phyloP scores from a whole-genome alignment of 768 basidiomycete genomes.

The Suillus spraguei region DNA sequence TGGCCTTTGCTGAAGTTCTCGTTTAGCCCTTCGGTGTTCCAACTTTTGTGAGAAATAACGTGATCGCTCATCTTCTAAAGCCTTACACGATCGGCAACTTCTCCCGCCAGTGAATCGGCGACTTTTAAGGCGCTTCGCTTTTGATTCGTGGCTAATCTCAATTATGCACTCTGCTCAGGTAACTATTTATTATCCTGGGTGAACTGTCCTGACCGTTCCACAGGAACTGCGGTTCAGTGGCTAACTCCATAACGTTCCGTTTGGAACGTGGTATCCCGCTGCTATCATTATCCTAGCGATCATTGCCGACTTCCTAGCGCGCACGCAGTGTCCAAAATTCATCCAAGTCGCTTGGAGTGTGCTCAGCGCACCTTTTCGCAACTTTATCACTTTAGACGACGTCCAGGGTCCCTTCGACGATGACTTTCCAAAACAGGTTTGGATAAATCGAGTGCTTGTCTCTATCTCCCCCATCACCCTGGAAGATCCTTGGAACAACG shows the following conservation, averaged over 20 bases:
- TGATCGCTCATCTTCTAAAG: slow-evolving; percentile 3
- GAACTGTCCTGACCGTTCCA: neutral
- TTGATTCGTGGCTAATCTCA: neutral
- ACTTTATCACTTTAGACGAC: slow-evolving; percentile 55
- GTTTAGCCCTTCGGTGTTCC: slow-evolving; percentile 45
- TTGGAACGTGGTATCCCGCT: slow-evolving; percentile 12
- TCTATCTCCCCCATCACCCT: slow-evolving; percentile 36
- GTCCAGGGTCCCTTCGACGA: slow-evolving; percentile 39
- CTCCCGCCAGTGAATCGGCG: slow-evolving; percentile 7
- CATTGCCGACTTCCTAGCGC: slow-evolving; percentile 31
- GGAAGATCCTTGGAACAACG: slow-evolving; percentile 26
- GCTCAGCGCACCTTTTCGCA: slow-evolving; percentile 46
- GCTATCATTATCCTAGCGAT: slow-evolving; percentile 33
- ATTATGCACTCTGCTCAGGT: slow-evolving; percentile 11
- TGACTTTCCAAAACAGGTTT: slow-evolving; percentile 16
- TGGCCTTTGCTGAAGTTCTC: slow-evolving; percentile 5
- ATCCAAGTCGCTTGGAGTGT: slow-evolving; percentile 23
- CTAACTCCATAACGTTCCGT: slow-evolving; percentile 5
- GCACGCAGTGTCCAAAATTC: slow-evolving; percentile 26
- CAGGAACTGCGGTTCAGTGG: slow-evolving; percentile 13
- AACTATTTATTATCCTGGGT: neutral
- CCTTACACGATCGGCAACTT: slow-evolving; percentile 13
- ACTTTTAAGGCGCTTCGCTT: slow-evolving; percentile 4
- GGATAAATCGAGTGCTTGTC: slow-evolving; percentile 38
- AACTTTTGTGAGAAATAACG: slow-evolving; percentile 13